phyloP scores from a whole-genome alignment of 208 protist genomes.

The Acanthamoeba castellanii region DNA sequence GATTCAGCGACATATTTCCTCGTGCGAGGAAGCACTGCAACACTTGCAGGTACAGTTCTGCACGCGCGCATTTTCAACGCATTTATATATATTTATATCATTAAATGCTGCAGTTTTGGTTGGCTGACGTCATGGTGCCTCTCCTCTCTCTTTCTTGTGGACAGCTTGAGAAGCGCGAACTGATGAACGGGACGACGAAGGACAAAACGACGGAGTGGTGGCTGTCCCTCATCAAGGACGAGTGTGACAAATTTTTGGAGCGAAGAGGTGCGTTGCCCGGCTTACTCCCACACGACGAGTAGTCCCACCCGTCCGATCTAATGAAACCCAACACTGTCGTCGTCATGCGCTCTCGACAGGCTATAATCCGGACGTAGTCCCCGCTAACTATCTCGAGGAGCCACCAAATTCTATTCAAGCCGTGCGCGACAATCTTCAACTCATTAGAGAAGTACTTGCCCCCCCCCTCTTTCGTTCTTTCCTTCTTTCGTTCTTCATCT shows the following conservation, averaged over 20 bases:
- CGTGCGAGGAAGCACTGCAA: slow-evolving; percentile 17
- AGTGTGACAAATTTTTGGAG: slow-evolving; percentile 58
- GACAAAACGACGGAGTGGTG: slow-evolving; percentile 62
- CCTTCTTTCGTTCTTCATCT: neutral
- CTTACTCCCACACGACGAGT: neutral
- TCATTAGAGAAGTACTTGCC: neutral
- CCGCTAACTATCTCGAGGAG: slow-evolving; percentile 17
- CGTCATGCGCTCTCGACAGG: neutral
- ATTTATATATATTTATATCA: neutral
- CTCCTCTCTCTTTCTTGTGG: neutral
- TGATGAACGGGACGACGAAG: slow-evolving; percentile 67
- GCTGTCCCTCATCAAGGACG: slow-evolving; percentile 64
- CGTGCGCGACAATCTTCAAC: slow-evolving; percentile 55
- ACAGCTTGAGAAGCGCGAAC: slow-evolving; percentile 50
- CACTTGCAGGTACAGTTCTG: neutral
- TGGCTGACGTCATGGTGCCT: neutral
- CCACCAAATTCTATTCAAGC: slow-evolving; percentile 8
- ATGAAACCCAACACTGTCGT: no score
- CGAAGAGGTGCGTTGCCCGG: neutral
- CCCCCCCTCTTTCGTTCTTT: neutral
- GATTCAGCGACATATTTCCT: slow-evolving; percentile 2
- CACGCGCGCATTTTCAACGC: neutral
- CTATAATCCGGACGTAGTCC: neutral
- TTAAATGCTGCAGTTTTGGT: neutral
- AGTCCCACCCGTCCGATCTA: no score